Percentiles rank a stretch among this genome's conserved stretches.
These are phyloP conservation scores for Pseudocercospora fijiensis DNA, from an alignment of 2,329 filamentous ascomycete genomes.

Conservation along the genomic window DNA sequence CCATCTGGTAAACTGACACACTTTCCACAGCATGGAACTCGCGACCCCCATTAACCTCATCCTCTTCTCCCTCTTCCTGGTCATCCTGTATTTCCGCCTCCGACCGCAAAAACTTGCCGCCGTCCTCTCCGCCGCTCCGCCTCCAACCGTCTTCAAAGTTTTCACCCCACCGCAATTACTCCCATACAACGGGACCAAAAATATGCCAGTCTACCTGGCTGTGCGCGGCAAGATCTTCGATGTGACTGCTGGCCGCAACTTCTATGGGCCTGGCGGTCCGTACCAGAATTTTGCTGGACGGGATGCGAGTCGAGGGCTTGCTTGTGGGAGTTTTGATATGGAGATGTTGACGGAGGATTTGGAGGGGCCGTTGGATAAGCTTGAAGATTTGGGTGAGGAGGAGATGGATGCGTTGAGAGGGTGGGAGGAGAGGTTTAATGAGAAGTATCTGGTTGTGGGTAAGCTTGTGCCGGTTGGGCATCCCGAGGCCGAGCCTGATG, in stretches of 20 bases:
- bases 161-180: constrained; percentile 82
- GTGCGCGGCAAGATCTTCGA: constrained; percentile 91
- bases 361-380: constrained; percentile 74
- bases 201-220: constrained; percentile 79
- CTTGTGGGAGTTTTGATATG: constrained; percentile 88
- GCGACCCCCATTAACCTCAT: constrained; percentile 62
- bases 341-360: constrained; percentile 93
- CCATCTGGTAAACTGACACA: constrained; percentile 7
- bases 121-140: constrained; percentile 55
- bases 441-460: constrained; percentile 95
- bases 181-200: constrained; percentile 75
- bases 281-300: constrained; percentile 95
- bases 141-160: constrained; percentile 80
- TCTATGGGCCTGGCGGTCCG: constrained; percentile 92
- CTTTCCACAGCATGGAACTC: constrained; percentile 50
- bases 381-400: constrained; percentile 69
- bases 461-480: constrained; percentile 68
- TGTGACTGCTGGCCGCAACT: constrained; percentile 80
- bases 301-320: constrained; percentile 84
- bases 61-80: constrained; percentile 57
- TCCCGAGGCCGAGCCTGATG: constrained; percentile 50
- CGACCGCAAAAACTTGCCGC: constrained; percentile 51
- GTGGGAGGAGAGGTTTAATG: constrained; percentile 90
- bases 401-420: constrained; percentile 80
- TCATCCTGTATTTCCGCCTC: constrained; percentile 60